Evolutionary conservation across 768 basidiomycete species (phyloP).

Genomic region (Lactarius pseudohatsudake): DNA sequence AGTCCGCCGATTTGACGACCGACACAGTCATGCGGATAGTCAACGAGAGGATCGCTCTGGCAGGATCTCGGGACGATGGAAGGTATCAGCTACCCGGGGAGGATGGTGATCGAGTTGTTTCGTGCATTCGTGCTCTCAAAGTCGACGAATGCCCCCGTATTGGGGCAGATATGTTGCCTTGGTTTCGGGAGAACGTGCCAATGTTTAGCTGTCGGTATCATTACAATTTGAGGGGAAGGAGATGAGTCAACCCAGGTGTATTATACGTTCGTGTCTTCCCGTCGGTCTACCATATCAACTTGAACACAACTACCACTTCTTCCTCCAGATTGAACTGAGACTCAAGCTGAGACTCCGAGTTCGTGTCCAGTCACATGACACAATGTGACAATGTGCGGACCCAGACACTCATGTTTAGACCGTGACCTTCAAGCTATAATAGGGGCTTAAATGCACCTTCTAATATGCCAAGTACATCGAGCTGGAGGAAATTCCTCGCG

Average conservation of each 20-base stretch:
- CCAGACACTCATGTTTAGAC: too few species aligned
- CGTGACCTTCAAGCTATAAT: too few species aligned
- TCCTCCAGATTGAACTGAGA: too few species aligned
- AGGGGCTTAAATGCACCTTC: too few species aligned
- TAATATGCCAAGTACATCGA: too few species aligned
- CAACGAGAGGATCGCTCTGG: conserved; percentile 18
- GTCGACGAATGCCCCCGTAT: conserved; percentile 26
- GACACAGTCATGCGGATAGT: conserved; percentile 26
- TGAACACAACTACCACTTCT: too few species aligned
- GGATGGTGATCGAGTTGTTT: conserved; percentile 12
- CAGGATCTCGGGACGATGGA: conserved; percentile 11
- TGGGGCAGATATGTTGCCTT: conserved; percentile 25
- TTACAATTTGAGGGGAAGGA: conserved; percentile 7
- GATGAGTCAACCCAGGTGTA: conserved; percentile 10
- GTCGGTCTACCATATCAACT: not conserved
- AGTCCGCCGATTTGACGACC: conserved; percentile 16
- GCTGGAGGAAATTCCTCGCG: too few species aligned
- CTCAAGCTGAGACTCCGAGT: too few species aligned
- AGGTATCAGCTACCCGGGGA: conserved; percentile 9
- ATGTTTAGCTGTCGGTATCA: conserved; percentile 23
- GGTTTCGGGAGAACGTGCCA: conserved; percentile 25
- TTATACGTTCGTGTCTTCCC: too few species aligned
- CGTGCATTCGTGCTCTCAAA: conserved; percentile 17
- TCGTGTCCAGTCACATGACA: too few species aligned
- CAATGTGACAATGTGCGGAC: too few species aligned